Evolutionary conservation across 192 early-diverging fungal genomes (phyloP), one percentile per base, ranked within the genome.

Genomic region (Podila epigama): DNA sequence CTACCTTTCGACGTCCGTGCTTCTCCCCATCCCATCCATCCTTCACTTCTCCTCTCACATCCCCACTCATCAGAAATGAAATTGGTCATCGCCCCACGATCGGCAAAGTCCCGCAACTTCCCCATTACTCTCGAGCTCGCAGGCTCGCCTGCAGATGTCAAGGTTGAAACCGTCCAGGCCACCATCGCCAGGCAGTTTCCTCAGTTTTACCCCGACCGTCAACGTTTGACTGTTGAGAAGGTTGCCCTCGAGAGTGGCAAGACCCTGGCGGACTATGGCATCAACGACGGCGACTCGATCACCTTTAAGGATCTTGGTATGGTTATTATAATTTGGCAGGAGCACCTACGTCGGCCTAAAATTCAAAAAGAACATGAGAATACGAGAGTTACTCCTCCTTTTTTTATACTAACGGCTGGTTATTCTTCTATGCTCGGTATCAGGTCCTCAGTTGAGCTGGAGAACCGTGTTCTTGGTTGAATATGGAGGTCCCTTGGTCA

Each of bases 371-470:
- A n/a, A n/a, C n/a, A n/a, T n/a, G n/a, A n/a, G n/a, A n/a, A n/a
- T n/a, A n/a, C n/a, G n/a, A n/a, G n/a, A n/a, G n/a, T n/a, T n/a
- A n/a, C n/a, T n/a, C n/a, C n/a, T n/a, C n/a, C n/a, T n/a, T n/a
- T n/a, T n/a, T n/a, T n/a, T n/a, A n/a, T n/a, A n/a, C 33, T 41
- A 18, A 31, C 25, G 25, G 61, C 16, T 32, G 4, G 35, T 57
- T 50, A 57, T 2, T 39, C 27, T 15, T 34, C 58, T 53, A n/a
- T n/a, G n/a, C n/a, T n/a, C n/a, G n/a, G n/a, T n/a, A n/a, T 51
- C 55, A 82, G 91, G 95, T 11, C 93, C 93, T 16, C 97, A 98
- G 81, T 91, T 97, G 62, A 91, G 94, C 61, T 98, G 97, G 97
- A 85, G 86, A 59, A 94, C 92, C 20, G 96, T 97, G 51, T 98